Evolutionary conservation across 441 rosid species (phyloP), one percentile per base, ranked within the genome.

Genomic region (Manihot esculenta): DNA sequence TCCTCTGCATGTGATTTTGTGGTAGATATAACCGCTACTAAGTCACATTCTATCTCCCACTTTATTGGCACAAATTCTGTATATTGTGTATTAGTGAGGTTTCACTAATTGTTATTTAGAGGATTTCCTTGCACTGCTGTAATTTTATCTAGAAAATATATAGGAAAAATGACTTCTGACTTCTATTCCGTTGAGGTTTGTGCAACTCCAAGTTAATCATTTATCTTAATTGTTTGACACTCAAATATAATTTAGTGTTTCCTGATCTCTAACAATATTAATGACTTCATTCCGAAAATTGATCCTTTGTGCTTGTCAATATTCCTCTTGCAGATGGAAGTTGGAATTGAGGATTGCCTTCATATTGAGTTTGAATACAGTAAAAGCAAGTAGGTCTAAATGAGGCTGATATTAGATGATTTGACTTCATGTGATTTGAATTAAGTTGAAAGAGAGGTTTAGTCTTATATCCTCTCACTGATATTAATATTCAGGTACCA

Each of bases 361-460:
- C 99, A 96, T 76, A 96, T 96, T n/a, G 99, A 91, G 83, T 96
- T 96, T 74, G 98, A 96, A 80, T 96, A 93, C 89, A 88, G 86
- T 56, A 93, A 96, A 87, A 96, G 96, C 99, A 96, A 95, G 99
- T 96, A 83, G 83, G 99, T 77, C 51, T 48, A 33, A 47, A 15
- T 53, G 68, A 74, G 42, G 11, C 30, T 51, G 24, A n/a, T 73
- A 3, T 18, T 23, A 15, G 8, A 44, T 42, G 7, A 33, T 18
- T 66, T 44, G 7, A 24, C 49, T 51, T 26, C 30, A 20, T 1
- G 2, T 20, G 18, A 55, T n/a, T n/a, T 45, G 69, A 64, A 24
- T 20, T 23, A 24, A 64, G 11, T 64, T 26, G 62, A 33, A 63
- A 41, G 45, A 44, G 63, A 42, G 45, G 27, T 44, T 58, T 10